These are phyloP conservation scores for Elsinoe necatrix DNA, from an alignment of 2,329 filamentous ascomycete genomes.

Conservation along the genomic window DNA sequence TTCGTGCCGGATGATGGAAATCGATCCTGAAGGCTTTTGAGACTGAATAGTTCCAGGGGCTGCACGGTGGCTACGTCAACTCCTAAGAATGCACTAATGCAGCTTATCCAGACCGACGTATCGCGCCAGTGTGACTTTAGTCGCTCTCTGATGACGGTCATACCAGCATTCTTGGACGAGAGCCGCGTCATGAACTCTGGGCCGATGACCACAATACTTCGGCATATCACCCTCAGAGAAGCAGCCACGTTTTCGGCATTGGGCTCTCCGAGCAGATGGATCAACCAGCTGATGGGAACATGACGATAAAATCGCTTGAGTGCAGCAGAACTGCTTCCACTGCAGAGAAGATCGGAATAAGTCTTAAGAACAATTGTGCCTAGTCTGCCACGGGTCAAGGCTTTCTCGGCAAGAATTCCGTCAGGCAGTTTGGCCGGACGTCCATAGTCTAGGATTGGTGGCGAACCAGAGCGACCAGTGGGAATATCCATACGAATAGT, in stretches of 20 bases:
- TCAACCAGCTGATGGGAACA: slow-evolving; percentile 72
- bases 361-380: slow-evolving; percentile 68
- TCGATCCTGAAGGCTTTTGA: slow-evolving; percentile 62
- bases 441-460: slow-evolving; percentile 6
- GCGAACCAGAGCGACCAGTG: slow-evolving; percentile 3
- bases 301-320: slow-evolving; percentile 86
- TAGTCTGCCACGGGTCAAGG: slow-evolving; percentile 49
- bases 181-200: slow-evolving; percentile 78
- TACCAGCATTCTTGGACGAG: slow-evolving; percentile 75
- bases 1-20: slow-evolving; percentile 48
- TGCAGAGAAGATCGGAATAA: slow-evolving; percentile 70
- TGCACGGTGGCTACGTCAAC: slow-evolving; percentile 68
- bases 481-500: slow-evolving; percentile 15
- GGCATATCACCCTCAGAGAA: slow-evolving; percentile 72
- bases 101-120: slow-evolving; percentile 75
- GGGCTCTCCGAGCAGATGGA: slow-evolving; percentile 82
- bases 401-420: not conserved
- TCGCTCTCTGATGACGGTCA: slow-evolving; percentile 72
- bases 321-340: slow-evolving; percentile 56
- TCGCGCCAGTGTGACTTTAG: slow-evolving; percentile 85
- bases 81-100: slow-evolving; percentile 81
- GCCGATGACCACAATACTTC: slow-evolving; percentile 76
- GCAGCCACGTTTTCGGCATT: slow-evolving; percentile 75
- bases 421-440: slow-evolving; percentile 1
- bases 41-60: slow-evolving; percentile 64